Evolutionary conservation across 345 rosid genomes (phyloP), one percentile per base, ranked within the genome.

Genomic region (Carallia pectinifolia): DNA sequence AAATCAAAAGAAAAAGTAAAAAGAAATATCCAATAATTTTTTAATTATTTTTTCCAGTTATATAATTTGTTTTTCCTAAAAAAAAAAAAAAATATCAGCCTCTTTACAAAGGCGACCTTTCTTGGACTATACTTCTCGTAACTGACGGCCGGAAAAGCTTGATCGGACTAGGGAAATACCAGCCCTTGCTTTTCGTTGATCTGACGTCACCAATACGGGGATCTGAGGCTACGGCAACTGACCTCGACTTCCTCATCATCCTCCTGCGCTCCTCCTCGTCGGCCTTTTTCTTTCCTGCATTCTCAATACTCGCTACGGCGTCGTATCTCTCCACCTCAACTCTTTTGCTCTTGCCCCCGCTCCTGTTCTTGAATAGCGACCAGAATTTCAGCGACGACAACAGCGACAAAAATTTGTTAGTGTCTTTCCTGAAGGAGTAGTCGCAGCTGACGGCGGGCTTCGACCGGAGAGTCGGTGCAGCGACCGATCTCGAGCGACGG

Each of bases 161-260:
- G 60, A 87, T 91, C 61, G 98, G 98, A 17, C 96, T 91, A 15
- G 89, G 90, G 54, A 94, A 91, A 65, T 81, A 75, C 98, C 97
- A 94, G 0, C 92, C 79, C 71, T 82, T 74, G 2, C 89, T 81
- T 60, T 84, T 85, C 6, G 82, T 52, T 10, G 68, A 69, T 70
- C 72, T 78, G 48, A 54, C 59, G 64, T 86, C 90, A 9, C 63
- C 75, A n/a, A 29, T 81, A 1, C 66, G 68, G 18, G 70, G 60
- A 23, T 67, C 74, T 33, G 85, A 77, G 30, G 77, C 66, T 69
- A 88, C 86, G 6, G 87, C 88, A 61, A 90, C 82, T 19, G 98
- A 94, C 82, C 96, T 87, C 17, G 96, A 94, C 73, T 86, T 89
- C 80, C 79, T 83, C 98, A 90, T 90, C 85, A 23, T 23, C 80